phyloP scores from a whole-genome alignment of 2,329 filamentous ascomycete species.

The Dothideomycetes sp. region DNA sequence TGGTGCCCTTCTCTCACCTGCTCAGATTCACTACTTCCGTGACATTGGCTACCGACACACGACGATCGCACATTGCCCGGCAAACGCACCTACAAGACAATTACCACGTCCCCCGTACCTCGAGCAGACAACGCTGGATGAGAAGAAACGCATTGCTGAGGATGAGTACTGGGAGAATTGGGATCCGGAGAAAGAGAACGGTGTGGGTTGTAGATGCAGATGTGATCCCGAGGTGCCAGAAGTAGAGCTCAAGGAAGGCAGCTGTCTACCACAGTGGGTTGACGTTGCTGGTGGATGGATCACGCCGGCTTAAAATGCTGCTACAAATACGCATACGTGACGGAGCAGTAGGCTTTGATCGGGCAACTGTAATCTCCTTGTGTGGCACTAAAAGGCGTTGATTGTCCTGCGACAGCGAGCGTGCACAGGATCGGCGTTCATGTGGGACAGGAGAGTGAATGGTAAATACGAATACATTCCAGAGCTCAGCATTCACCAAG shows the following conservation, averaged over 20 bases:
- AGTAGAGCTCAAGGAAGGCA: slow-evolving; percentile 94
- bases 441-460: slow-evolving; percentile 5
- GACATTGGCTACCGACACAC: slow-evolving; percentile 98
- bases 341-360: background rate
- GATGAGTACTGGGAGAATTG: slow-evolving; percentile 91
- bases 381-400: background rate
- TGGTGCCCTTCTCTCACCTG: slow-evolving; percentile 68
- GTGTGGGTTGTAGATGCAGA: slow-evolving; percentile 88
- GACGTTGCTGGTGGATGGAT: slow-evolving; percentile 88
- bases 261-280: slow-evolving; percentile 92
- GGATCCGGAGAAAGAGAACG: slow-evolving; percentile 85
- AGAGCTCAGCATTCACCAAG: slow-evolving; percentile 1
- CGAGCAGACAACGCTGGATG: slow-evolving; percentile 25
- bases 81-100: slow-evolving; percentile 84
- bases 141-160: slow-evolving; percentile 78
- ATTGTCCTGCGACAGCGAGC: slow-evolving; percentile 6
- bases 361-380: background rate
- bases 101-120: slow-evolving; percentile 69
- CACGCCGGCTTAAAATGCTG: slow-evolving; percentile 15
- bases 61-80: slow-evolving; percentile 96
- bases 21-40: slow-evolving; percentile 96
- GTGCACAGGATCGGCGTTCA: slow-evolving; percentile 6
- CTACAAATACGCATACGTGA: background rate
- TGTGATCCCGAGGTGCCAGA: slow-evolving; percentile 97
- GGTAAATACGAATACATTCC: slow-evolving; percentile 7